These are phyloP conservation scores for Rhizopogon vesiculosus DNA, from an alignment of 768 basidiomycete species.

Conservation along the genomic window DNA sequence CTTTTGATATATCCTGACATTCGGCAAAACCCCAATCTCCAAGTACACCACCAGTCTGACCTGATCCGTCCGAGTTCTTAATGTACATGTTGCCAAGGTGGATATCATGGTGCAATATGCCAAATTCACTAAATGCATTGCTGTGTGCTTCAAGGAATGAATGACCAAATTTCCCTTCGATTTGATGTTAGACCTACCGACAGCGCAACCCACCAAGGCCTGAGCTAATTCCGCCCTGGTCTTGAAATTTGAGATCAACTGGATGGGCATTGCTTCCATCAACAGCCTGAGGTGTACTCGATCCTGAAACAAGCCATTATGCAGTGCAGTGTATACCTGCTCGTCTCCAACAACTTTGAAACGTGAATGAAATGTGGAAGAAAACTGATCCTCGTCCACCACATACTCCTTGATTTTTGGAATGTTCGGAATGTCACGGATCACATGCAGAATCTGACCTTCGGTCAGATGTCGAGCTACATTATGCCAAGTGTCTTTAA, in stretches of 20 bases:
- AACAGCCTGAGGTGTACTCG: neutral
- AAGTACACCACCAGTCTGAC: neutral
- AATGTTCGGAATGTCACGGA: neutral
- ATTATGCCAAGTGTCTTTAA: neutral
- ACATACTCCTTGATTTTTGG: neutral
- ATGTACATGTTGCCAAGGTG: neutral
- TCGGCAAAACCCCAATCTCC: neutral
- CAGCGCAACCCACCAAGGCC: neutral
- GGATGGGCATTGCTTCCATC: neutral
- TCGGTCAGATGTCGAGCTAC: neutral
- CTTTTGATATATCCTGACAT: neutral
- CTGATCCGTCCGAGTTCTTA: neutral
- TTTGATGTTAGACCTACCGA: neutral
- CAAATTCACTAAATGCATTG: fast-evolving
- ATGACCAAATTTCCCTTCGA: too few species aligned
- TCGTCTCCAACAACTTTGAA: too few species aligned
- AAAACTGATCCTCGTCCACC: neutral
- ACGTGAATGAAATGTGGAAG: too few species aligned
- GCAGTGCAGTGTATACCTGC: too few species aligned
- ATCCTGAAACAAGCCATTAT: neutral
- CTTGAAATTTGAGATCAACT: neutral
- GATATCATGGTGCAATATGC: neutral
- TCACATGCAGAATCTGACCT: neutral
- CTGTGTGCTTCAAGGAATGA: neutral
- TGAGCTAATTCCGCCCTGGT: neutral